Evolutionary conservation across 768 basidiomycete genomes (phyloP), one percentile per base, ranked within the genome.

Genomic region (Mycena chlorophos): DNA sequence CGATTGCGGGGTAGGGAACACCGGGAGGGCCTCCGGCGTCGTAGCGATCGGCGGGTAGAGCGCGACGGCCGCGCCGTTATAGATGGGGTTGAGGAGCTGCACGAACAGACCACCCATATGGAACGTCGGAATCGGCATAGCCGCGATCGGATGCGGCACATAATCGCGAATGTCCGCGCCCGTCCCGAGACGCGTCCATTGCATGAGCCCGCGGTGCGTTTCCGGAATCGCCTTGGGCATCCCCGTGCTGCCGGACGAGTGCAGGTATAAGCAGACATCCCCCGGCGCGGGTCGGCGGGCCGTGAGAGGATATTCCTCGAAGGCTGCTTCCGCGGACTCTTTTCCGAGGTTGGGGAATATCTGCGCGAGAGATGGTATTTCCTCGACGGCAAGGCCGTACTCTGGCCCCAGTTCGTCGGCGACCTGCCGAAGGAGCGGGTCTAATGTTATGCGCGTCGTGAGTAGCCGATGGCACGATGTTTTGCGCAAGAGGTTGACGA

Each of bases 391-490:
- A 3, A 54, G 37, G 3, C 1, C 14, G 22, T 38, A 58, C 2
- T 55, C 39, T 3, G 48, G 29, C 19, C 42, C 39, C 1, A 26
- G 12, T 38, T 55, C 20, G 3, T 22, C 8, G 6, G 12, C 1
- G 47, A 14, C 48, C 46, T 34, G 45, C 22, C 28, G 3, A 1
- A 71, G 12, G 1, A 76, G 65, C 1, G 50, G 2, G 5, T 48
- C 49, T 1, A 73, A 54, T 0, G 68, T 68, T 13, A 51, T 50
- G 8, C 63, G 62, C 0, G 74, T 71, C 3, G 68, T 51, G 5
- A 78, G 55, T 47, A 77, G 20, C 49, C 67, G 65, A 40, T 60
- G 68, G 25, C 70, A 74, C 5, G 63, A 66, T 0, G 70, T 64
- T 54, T 66, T 64, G 39, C 56, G 57, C 31, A 77, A 55, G 50